A percentile compares a stretch with the other conserved stretches of the same genome.
phyloP scores from a whole-genome alignment of 225 moss, liverwort and hornwort genomes.

The Straminergon stramineum region DNA sequence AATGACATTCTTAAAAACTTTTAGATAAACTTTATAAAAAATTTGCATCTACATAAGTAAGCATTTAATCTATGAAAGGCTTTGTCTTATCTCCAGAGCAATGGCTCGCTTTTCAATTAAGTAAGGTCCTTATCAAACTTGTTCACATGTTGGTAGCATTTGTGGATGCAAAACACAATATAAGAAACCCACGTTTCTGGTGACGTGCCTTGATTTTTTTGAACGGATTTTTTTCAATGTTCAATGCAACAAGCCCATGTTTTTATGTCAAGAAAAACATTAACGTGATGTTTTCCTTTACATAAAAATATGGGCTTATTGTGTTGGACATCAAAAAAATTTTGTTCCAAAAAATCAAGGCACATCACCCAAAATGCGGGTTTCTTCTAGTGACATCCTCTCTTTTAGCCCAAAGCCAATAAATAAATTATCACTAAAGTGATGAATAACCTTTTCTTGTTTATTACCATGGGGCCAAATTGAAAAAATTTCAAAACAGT shows the following conservation, averaged over 20 bases:
- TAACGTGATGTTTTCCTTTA: no score
- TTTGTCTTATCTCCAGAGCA: rapidly evolving
- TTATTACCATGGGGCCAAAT: rapidly evolving
- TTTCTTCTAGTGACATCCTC: not conserved
- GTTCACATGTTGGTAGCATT: not conserved
- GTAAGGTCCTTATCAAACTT: not conserved
- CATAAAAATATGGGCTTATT: no score
- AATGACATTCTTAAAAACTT: not conserved
- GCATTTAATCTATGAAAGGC: rapidly evolving
- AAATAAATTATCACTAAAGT: not conserved
- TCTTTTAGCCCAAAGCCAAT: not conserved
- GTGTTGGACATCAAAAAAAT: no score
- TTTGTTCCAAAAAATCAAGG: no score
- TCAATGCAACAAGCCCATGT: no score
- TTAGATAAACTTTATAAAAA: not conserved
- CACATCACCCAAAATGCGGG: no score
- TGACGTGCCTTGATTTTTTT: no score
- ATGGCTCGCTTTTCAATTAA: rapidly evolving
- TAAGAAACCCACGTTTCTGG: no score
- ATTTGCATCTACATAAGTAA: not conserved
- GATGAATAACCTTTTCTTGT: not conserved
- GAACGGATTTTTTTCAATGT: no score
- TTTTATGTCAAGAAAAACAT: no score
- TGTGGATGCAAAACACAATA: not conserved
- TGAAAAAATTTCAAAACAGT: not conserved